These are phyloP conservation scores for Crassisporium funariophilum DNA, from an alignment of 768 basidiomycete species.

Conservation along the genomic window DNA sequence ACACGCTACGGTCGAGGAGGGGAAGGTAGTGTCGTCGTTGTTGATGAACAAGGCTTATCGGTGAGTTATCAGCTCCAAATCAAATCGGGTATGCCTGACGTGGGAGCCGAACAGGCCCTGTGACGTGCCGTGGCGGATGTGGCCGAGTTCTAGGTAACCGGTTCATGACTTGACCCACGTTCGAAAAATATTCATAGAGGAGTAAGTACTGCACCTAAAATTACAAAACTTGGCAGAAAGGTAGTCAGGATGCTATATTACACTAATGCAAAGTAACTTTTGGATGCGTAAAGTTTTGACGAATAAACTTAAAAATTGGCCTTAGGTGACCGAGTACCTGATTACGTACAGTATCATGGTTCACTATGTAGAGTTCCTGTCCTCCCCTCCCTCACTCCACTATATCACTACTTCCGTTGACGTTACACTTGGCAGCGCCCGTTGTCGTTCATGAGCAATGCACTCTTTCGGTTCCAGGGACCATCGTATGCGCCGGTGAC, in stretches of 20 bases:
- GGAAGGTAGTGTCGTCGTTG: neutral
- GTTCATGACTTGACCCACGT: neutral
- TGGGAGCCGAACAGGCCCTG: neutral
- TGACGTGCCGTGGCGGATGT: neutral
- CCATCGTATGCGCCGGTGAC: no score
- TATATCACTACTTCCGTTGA: no score
- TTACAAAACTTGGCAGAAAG: neutral
- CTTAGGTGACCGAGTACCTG: conserved; percentile 1
- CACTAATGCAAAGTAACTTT: neutral
- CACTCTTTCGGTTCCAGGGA: no score
- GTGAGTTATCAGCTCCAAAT: neutral
- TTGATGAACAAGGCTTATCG: neutral
- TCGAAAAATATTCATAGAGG: neutral
- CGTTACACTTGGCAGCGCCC: no score
- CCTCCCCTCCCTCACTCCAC: no score
- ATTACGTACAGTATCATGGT: conserved; percentile 1
- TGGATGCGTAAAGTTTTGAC: neutral
- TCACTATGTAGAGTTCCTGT: no score
- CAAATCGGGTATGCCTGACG: neutral
- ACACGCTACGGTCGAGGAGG: neutral
- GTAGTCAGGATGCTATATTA: neutral
- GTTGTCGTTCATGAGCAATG: no score
- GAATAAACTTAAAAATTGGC: conserved; percentile 2
- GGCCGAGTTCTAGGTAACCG: neutral
- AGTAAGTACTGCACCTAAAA: neutral